These are phyloP conservation scores for Syzygium jambos DNA, from an alignment of 345 rosid species.

Conservation along the genomic window DNA sequence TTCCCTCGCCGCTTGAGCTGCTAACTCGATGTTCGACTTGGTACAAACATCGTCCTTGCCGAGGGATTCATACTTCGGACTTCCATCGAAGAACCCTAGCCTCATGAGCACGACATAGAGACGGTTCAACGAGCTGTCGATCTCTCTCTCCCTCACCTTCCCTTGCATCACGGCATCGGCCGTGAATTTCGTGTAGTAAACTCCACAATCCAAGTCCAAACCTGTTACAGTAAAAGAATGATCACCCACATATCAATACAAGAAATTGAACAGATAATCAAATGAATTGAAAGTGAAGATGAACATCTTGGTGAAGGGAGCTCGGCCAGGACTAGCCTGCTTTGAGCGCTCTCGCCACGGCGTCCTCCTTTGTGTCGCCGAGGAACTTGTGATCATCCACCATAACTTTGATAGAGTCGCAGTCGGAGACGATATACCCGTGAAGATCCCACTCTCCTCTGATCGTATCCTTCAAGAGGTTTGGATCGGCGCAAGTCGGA, in stretches of 20 bases:
- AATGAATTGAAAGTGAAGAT: background rate
- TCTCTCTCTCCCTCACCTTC: slow-evolving; percentile 19
- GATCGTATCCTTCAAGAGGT: slow-evolving; percentile 21
- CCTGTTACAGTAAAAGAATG: background rate
- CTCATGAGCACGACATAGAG: slow-evolving; percentile 49
- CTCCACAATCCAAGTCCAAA: slow-evolving; percentile 68
- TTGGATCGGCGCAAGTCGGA: slow-evolving; percentile 38
- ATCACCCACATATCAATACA: background rate
- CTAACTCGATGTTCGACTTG: slow-evolving; percentile 24
- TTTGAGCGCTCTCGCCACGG: slow-evolving; percentile 37
- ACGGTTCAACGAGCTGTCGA: slow-evolving; percentile 18
- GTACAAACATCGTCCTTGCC: slow-evolving; percentile 29
- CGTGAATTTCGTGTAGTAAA: slow-evolving; percentile 16
- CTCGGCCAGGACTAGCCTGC: slow-evolving; percentile 25
- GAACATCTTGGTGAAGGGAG: too few relatives aligned
- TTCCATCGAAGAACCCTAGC: slow-evolving; percentile 56
- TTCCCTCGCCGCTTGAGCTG: slow-evolving; percentile 42
- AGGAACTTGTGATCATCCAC: slow-evolving; percentile 35
- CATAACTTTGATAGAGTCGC: slow-evolving; percentile 40
- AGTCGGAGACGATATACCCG: slow-evolving; percentile 58
- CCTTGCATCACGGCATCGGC: slow-evolving; percentile 33
- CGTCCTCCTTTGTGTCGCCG: slow-evolving; percentile 40
- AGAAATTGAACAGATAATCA: background rate
- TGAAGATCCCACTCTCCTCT: slow-evolving; percentile 47
- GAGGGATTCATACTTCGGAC: slow-evolving; percentile 19